Evolutionary conservation across 495 filamentous ascomycete genomes (phyloP), one percentile per base, ranked within the genome.

Genomic region (Durotheca rogersii): DNA sequence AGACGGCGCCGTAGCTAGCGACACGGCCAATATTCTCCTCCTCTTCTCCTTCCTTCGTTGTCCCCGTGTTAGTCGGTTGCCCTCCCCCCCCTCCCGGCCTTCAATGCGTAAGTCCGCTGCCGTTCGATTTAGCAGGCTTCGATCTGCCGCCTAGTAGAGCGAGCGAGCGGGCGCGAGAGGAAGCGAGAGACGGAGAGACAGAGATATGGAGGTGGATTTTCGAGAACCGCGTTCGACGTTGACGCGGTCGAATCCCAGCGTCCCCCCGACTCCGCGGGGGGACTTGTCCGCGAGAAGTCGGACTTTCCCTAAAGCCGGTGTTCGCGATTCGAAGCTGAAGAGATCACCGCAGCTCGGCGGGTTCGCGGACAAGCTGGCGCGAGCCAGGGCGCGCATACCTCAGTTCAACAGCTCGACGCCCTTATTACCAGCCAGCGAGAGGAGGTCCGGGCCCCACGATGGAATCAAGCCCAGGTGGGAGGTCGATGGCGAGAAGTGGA

Each of bases 371-470:
- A 64, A 61, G 17, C 14, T 42, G 2, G 59, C 49, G 7, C 67
- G 40, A 53, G 51, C 56, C 9, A 70, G 65, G 58, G 46, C 51
- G 34, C 67, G 66, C 48, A 47, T 53, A 10, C 58, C 67, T 41
- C 58, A 56, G 7, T 18, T 41, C 46, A 45, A 60, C 30, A 41
- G 55, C 29, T 58, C 67, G 6, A 74, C 58, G 47, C 66, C 74
- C 2, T 42, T 75, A 45, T 46, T 78, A 18, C 73, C 73, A n/a
- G 60, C 67, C 14, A 61, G 70, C 32, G 72, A 74, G 53, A 70
- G 71, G 47, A 68, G 40, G 41, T 69, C 70, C 7, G 62, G 47
- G 14, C 49, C 53, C 1, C 67, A 72, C 31, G 70, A 71, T 17
- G 66, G 69, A 12, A 65, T 43, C 37, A 64, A 64, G 41, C 34